Evolutionary conservation across 2,329 filamentous ascomycete genomes (phyloP), one percentile per base, ranked within the genome.

Genomic region (Diaporthe sp.): DNA sequence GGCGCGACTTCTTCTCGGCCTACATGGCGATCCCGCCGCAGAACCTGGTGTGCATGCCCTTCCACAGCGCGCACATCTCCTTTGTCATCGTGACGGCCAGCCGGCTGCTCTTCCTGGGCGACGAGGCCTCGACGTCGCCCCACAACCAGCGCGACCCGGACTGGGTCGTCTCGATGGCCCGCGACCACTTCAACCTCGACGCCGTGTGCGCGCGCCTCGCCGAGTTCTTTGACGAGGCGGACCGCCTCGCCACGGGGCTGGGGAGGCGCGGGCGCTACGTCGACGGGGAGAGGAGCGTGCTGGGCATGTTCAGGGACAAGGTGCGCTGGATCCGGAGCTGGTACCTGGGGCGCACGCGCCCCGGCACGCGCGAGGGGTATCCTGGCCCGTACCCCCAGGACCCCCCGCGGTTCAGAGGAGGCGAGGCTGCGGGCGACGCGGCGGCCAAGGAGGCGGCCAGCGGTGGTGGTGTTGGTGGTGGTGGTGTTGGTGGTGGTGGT

Each of bases 321-420:
- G 72, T 85, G 8, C 79, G 82, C 1, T 86, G 85, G 85, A 84
- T 86, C 22, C 78, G 82, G 25, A 82, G 84, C n/a, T 87, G 85
- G 85, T 86, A 83, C 58, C 17, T 71, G 2, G 61, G 61, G 49
- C 74, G 74, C 6, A 60, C 58, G 3, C 58, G 73, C 19, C 55
- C 37, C 17, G 58, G 44, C 37, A 62, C 53, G 51, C 42, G 51
- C 53, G 72, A 74, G 53, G 34, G 46, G n/a, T 61, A 44, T 7
- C 42, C 71, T 8, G 71, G 53, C 5, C 17, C 25, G 3, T 74
- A 53, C n/a, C 70, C 70, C 3, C 51, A 55, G 6, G 42, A 60
- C 25, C 31, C 49, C 25, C 31, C 49, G 22, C 55, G 70, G 22
- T 46, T 37, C 44, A 39, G 39, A n/a, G 25, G 39, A n/a, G 25